phyloP scores from a whole-genome alignment of 2,329 filamentous ascomycete genomes.

The Fusarium continuum region DNA sequence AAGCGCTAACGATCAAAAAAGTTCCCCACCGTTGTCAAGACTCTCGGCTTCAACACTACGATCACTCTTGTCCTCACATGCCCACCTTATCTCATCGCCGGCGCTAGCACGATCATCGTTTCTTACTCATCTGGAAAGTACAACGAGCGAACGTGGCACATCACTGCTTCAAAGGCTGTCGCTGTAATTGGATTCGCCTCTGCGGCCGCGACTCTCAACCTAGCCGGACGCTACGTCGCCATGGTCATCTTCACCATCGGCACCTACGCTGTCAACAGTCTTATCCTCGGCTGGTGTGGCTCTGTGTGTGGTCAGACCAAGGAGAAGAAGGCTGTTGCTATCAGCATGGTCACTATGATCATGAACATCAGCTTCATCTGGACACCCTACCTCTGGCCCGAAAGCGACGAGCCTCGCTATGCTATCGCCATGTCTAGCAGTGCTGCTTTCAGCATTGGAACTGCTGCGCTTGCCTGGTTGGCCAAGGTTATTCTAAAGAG shows the following conservation, averaged over 20 bases:
- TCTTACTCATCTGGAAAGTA: constrained; percentile 54
- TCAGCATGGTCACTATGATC: constrained; percentile 48
- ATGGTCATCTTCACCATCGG: constrained; percentile 53
- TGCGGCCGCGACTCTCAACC: constrained; percentile 41
- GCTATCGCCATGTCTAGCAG: constrained; percentile 36
- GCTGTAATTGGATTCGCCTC: constrained; percentile 46
- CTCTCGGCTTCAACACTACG: constrained; percentile 45
- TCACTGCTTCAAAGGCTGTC: constrained; percentile 53
- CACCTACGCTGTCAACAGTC: constrained; percentile 54
- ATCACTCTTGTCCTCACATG: constrained; percentile 46
- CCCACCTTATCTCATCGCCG: constrained; percentile 58
- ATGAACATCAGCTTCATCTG: constrained; percentile 44
- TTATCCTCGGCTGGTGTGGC: constrained; percentile 57
- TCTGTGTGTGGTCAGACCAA: constrained; percentile 56
- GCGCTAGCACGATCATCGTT: constrained; percentile 34
- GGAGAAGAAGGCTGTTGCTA: constrained; percentile 58
- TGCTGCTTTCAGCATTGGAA: constrained; percentile 46
- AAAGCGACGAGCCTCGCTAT: constrained; percentile 38
- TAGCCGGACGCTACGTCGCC: constrained; percentile 39
- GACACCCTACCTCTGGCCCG: constrained; percentile 42
- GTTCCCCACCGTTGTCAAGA: constrained; percentile 43
- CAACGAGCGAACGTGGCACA: constrained; percentile 60
- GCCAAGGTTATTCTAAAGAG: constrained; percentile 49
- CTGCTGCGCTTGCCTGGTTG: constrained; percentile 52
- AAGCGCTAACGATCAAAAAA: not conserved